Base-by-base conservation (phyloP, 2,329 filamentous ascomycete species). In the Trichoderma atroviride region DNA sequence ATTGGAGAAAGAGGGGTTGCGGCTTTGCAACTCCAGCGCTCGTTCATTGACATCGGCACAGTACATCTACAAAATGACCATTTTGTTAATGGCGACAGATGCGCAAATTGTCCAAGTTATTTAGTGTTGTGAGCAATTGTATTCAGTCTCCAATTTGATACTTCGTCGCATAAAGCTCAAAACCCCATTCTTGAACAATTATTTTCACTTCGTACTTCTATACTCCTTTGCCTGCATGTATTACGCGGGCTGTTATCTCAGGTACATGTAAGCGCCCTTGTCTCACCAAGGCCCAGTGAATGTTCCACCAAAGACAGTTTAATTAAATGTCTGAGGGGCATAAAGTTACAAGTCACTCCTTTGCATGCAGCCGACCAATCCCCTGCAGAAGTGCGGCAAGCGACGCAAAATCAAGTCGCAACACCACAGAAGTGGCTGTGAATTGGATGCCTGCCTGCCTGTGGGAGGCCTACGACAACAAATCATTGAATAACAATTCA, bases 401-500 rank as follows among this genome's bases (percentile, higher is more conserved):
- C 43, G 27, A 33, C 27, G 14, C 27, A 47, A 10, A 27, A 27
- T 5, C 24, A 50, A 35, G n/a, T 14, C 22, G 19, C 31, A 22
- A 10, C 47, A 53, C 40, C 27, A 29, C 16, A 56, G 9, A 19
- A 27, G 27, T 19, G 31, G 52, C 11, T n/a, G 31, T 33, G 31
- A 33, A 33, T 33, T 16, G 61, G 61, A 22, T 24, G 33, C 31
- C 61, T 3, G 33, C 31, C 61, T 3, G 37, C 16, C 19, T 56
- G 27, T 5, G 61, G 61, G 61, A 56, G 61, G 61, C 61, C 61
- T 40, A 64, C 52, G 1, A 19, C 10, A 64, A 40, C 50, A 55
- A 14, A 31, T 22, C 2, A 3, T 55, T n/a, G 6, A 9, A 9
- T 6, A 31, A 9, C 3, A 56, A 33, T 29, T 56, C 7, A 56